phyloP scores from a whole-genome alignment of 2,329 filamentous ascomycete species.

The Mycosphaerella sp. region DNA sequence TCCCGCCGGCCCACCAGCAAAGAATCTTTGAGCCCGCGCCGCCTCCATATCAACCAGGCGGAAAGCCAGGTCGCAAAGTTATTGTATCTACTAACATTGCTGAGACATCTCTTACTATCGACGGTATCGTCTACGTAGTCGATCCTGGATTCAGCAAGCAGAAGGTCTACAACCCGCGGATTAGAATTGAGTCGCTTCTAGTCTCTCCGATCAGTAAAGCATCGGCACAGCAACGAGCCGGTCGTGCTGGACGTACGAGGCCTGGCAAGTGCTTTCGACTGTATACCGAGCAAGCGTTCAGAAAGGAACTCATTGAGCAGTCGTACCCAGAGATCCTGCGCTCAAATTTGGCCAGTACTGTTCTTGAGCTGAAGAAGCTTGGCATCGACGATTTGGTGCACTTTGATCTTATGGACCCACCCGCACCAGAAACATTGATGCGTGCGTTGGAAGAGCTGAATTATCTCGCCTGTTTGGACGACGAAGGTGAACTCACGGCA shows the following conservation, averaged over 20 bases:
- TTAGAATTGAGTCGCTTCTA: slow-evolving; percentile 92
- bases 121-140: slow-evolving; percentile 99
- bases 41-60: slow-evolving; percentile 62
- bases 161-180: slow-evolving; percentile 97
- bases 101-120: slow-evolving; percentile 94
- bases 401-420: slow-evolving; percentile 98
- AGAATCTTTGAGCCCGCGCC: slow-evolving; percentile 91
- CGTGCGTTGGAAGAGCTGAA: slow-evolving; percentile 95
- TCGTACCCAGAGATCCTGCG: slow-evolving; percentile 94
- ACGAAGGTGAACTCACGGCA: slow-evolving; percentile 85
- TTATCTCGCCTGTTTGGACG: slow-evolving; percentile 91
- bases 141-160: slow-evolving; percentile 99
- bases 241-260: slow-evolving; percentile 97
- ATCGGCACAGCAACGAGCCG: slow-evolving; percentile 91
- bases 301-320: slow-evolving; percentile 95
- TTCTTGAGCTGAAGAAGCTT: slow-evolving; percentile 94
- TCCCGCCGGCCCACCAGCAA: slow-evolving; percentile 79
- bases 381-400: slow-evolving; percentile 93
- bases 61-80: slow-evolving; percentile 82
- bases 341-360: slow-evolving; percentile 90
- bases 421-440: slow-evolving; percentile 97
- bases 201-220: slow-evolving; percentile 98
- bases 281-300: slow-evolving; percentile 93
- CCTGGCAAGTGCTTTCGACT: slow-evolving; percentile 97
- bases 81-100: slow-evolving; percentile 97